A percentile compares a stretch with the other conserved stretches of the same genome.
Evolutionary conservation across 2,329 filamentous ascomycete species (phyloP).

Genomic region (Colletotrichum simmondsii): DNA sequence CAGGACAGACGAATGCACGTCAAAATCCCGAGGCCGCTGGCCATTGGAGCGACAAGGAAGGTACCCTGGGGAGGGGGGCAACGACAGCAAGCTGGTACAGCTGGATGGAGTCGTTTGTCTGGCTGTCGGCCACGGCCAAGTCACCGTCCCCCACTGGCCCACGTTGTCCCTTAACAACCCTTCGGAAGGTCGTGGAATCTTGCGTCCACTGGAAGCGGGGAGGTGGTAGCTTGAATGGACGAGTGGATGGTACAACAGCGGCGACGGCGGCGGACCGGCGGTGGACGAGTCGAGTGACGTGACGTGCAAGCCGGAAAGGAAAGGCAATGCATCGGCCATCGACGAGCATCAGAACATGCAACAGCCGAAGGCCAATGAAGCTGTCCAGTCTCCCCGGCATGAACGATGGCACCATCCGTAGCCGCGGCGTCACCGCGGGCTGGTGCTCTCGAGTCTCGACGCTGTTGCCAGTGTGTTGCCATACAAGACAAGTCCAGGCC

Average conservation of each 20-base stretch:
- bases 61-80: not conserved
- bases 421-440: not conserved
- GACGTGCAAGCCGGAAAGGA: not conserved
- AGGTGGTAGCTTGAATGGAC: conserved; percentile 9
- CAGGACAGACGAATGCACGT: conserved; percentile 26
- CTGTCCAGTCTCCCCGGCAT: not conserved
- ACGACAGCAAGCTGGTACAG: conserved; percentile 17
- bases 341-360: not conserved
- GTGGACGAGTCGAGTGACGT: not conserved
- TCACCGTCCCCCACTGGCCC: conserved; percentile 32
- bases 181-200: conserved; percentile 33
- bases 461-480: not conserved
- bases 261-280: conserved; percentile 11
- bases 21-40: conserved; percentile 13
- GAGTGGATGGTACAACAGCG: conserved; percentile 28
- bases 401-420: conserved; percentile 14
- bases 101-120: not conserved
- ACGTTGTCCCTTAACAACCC: conserved; percentile 23
- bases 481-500: not conserved
- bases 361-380: not conserved
- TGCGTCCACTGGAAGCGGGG: conserved; percentile 26
- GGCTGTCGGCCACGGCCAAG: conserved; percentile 5
- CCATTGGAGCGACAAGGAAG: conserved; percentile 26
- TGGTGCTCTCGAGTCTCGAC: not conserved
- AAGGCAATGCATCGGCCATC: conserved; percentile 8